These are phyloP conservation scores for Oldenlandia corymbosa DNA, from an alignment of 257 asterid genomes.

Conservation along the genomic window DNA sequence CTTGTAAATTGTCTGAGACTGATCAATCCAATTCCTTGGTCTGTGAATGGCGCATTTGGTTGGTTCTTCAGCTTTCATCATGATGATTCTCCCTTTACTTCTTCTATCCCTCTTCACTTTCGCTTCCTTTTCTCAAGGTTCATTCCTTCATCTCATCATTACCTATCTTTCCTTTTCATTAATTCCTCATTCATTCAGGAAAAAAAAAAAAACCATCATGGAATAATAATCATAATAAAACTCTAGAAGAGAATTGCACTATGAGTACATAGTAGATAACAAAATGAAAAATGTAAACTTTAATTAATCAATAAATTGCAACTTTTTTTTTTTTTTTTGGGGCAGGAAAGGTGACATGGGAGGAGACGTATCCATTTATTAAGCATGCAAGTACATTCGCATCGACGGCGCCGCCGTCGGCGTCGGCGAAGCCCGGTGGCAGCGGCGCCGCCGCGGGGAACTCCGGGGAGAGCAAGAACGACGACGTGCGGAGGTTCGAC, in stretches of 20 bases:
- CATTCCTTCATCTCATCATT: neutral
- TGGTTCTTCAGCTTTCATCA: constrained; percentile 36
- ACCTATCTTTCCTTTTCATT: neutral
- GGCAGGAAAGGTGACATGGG: constrained; percentile 22
- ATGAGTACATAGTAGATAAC: no score
- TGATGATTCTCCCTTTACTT: constrained; percentile 29
- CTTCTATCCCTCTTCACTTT: constrained; percentile 44
- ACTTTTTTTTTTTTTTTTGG: no score
- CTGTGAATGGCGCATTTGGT: constrained; percentile 60
- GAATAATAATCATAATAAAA: no score
- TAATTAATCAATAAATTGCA: no score
- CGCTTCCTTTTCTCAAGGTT: constrained; percentile 53
- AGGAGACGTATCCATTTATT: constrained; percentile 33
- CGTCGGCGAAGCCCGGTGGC: neutral
- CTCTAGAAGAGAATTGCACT: no score
- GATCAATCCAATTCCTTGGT: constrained; percentile 9
- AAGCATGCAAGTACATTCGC: constrained; percentile 35
- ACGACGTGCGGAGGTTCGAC: constrained; percentile 28
- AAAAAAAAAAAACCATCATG: no score
- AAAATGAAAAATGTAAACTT: no score
- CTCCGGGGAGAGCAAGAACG: neutral
- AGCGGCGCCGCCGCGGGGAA: neutral
- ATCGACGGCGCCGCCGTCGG: constrained; percentile 7
- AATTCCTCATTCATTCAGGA: neutral
- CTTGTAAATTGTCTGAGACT: constrained; percentile 8